Percentiles rank a stretch among this genome's conserved stretches.
These are phyloP conservation scores for Tetrahymena malaccensis DNA, from an alignment of 73 alveolate genomes.

Conservation along the genomic window DNA sequence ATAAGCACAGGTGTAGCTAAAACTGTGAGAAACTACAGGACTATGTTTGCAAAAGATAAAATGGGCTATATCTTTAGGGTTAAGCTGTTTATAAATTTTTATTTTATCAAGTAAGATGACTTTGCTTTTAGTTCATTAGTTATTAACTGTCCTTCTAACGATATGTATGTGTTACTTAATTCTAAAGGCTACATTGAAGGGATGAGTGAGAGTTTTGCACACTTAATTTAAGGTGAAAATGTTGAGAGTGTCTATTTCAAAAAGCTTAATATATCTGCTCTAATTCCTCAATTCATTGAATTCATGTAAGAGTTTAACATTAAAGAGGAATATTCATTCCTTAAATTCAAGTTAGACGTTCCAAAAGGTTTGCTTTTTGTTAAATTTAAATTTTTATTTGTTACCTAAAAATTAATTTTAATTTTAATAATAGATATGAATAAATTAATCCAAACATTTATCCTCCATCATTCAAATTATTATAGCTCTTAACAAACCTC, in stretches of 20 bases:
- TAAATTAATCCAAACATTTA: background rate
- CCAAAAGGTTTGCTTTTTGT: background rate
- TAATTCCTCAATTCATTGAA: background rate
- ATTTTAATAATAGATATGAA: background rate
- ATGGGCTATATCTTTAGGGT: background rate
- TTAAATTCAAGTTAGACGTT: background rate
- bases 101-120: background rate
- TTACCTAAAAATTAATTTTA: background rate
- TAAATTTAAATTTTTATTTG: background rate
- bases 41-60: background rate
- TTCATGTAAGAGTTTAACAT: background rate
- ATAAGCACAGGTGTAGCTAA: background rate
- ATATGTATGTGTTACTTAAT: background rate
- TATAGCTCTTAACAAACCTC: background rate
- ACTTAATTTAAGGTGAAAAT: background rate
- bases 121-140: background rate
- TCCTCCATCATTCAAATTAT: background rate
- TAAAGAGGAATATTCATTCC: background rate
- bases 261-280: background rate
- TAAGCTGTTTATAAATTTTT: background rate
- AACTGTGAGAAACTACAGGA: background rate
- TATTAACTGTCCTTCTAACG: background rate
- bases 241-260: background rate
- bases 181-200: background rate
- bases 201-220: background rate